phyloP scores from a whole-genome alignment of 768 basidiomycete genomes.

The Krasilnikovozyma curviuscula region DNA sequence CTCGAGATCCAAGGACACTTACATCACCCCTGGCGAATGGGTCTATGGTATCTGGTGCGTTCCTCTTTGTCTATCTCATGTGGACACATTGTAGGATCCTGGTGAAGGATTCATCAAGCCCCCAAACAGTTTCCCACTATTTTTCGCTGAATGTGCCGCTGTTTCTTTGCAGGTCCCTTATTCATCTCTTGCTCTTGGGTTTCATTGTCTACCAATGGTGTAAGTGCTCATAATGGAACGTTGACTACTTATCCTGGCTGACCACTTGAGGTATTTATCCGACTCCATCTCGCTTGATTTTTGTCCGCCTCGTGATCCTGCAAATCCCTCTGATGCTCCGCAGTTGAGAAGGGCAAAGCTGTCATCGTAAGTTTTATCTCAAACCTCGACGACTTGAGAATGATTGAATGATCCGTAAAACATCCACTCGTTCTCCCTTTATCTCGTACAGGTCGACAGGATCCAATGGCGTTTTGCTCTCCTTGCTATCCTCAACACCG shows the following conservation, averaged over 20 bases:
- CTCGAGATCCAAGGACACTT: conserved; percentile 61
- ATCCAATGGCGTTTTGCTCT: conserved; percentile 83
- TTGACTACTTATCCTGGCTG: background rate
- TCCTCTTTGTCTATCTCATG: background rate
- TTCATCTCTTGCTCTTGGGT: conserved; percentile 77
- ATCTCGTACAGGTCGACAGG: conserved; percentile 40
- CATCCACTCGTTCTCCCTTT: background rate
- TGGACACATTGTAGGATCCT: background rate
- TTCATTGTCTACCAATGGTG: conserved; percentile 44
- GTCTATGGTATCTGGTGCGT: conserved; percentile 73
- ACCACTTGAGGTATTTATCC: too few species aligned
- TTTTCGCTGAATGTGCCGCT: background rate
- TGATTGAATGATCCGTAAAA: background rate
- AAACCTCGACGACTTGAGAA: background rate
- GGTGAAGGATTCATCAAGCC: background rate
- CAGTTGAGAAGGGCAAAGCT: conserved; percentile 48
- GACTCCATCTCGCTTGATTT: conserved; percentile 4
- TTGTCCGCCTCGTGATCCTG: conserved; percentile 6
- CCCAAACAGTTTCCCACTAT: background rate
- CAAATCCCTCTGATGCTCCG: conserved; percentile 53
- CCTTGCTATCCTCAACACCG: conserved; percentile 63
- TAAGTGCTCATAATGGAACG: background rate
- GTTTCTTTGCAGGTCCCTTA: conserved; percentile 43
- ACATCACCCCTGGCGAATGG: conserved; percentile 85
- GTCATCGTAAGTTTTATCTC: too few species aligned